Base-by-base conservation (phyloP, 805 yeast species). In the Yamadazyma ubonensis region DNA sequence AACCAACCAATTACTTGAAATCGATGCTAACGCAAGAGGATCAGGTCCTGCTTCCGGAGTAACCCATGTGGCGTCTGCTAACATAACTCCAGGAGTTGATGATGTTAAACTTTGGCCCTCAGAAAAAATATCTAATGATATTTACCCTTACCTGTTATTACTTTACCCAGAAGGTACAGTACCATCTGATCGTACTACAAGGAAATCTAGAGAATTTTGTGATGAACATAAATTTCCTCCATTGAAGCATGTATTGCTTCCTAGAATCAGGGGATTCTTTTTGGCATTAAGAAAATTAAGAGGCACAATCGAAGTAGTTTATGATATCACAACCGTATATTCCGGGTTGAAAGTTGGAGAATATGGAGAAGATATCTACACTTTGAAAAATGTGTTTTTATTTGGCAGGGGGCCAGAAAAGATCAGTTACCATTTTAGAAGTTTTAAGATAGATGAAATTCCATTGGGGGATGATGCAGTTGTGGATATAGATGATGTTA, bases 91-190 rank as follows among this genome's bases (percentile, higher is more conserved):
- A 12, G 44, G 41, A 14, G 23, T 36, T 16, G 39, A 31, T 15
- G 45, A 45, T 14, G 39, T 49, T 21, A 33, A 41, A 14, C 41
- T 46, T 29, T 66, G 73, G 72, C 71, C 73, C 9, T 36, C 48
- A 29, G 62, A 67, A 2, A 35, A 37, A 7, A 33, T 45, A 9
- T 34, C 58, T 2, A 46, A 51, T 33, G 46, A 55, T 11, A 44
- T 57, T 2, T 65, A 61, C 58, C 71, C 71, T 4, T 81, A 82
- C 46, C 79, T 83, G 71, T 59, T 93, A 33, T 63, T 90, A 16
- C 59, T 93, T 19, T 93, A 84, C 63, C 99, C 99, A 1, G 99
- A 93, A 60, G 99, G 99, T 4, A 93, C 99, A 0, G 93, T 88
- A 43, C 64, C 85, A 39, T 81, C 93, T 27, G 71, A 70, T 4